These are phyloP conservation scores for Straminergon stramineum DNA, from an alignment of 225 moss, liverwort and hornwort genomes.

Conservation along the genomic window DNA sequence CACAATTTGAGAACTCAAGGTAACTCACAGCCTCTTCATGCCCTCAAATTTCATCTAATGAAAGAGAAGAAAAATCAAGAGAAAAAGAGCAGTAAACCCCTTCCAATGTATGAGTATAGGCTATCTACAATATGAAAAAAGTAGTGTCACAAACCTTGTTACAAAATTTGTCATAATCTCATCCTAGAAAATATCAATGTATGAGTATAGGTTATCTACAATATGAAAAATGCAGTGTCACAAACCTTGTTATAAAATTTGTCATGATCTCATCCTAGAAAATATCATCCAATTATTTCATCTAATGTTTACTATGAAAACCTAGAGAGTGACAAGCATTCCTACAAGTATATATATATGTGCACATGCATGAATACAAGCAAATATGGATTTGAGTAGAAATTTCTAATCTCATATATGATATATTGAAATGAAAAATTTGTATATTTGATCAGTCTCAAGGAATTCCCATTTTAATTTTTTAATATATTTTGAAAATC, in stretches of 20 bases:
- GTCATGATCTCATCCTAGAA: rapidly evolving
- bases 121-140: background rate
- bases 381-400: background rate
- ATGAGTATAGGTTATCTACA: background rate
- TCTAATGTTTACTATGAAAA: rapidly evolving
- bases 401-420: background rate
- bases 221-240: rapidly evolving
- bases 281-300: background rate
- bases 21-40: no score
- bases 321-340: rapidly evolving
- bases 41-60: no score
- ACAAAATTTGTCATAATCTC: background rate
- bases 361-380: background rate
- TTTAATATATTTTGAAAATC: background rate
- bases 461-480: background rate
- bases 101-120: no score
- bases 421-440: background rate
- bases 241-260: rapidly evolving
- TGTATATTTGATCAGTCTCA: rapidly evolving
- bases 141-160: rapidly evolving
- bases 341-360: rapidly evolving
- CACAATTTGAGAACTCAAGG: no score
- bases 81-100: no score
- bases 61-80: background rate
- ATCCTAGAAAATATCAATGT: rapidly evolving